phyloP scores from a whole-genome alignment of 1,284 basidiomycete genomes.

The Ustilago esculenta region DNA sequence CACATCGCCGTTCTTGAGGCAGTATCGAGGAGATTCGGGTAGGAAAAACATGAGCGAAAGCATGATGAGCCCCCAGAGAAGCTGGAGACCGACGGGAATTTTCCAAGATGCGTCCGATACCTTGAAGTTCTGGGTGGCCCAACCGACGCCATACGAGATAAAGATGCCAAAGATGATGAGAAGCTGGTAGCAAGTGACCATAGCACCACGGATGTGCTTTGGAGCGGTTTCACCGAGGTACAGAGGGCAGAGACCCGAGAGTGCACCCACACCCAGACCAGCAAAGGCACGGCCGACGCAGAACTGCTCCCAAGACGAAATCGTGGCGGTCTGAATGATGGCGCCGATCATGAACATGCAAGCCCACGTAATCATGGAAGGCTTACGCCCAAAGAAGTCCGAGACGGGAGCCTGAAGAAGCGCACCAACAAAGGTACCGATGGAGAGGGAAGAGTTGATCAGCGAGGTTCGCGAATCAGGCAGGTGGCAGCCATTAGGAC shows the following conservation, averaged over 20 bases:
- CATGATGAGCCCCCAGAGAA: conserved; percentile 69
- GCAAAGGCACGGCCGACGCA: conserved; percentile 54
- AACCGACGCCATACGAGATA: conserved; percentile 73
- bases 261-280: conserved; percentile 57
- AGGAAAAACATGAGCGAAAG: conserved; percentile 70
- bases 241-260: conserved; percentile 74
- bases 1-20: conserved; percentile 76
- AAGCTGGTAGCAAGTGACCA: conserved; percentile 78
- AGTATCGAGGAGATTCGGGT: conserved; percentile 83
- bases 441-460: conserved; percentile 77
- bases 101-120: conserved; percentile 66
- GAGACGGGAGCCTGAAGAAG: conserved; percentile 70
- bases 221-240: conserved; percentile 83
- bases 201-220: conserved; percentile 81
- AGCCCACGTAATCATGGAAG: conserved; percentile 74
- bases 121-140: conserved; percentile 51
- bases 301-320: conserved; percentile 45
- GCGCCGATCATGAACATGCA: conserved; percentile 50
- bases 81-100: conserved; percentile 80
- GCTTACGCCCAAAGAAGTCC: conserved; percentile 75
- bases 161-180: conserved; percentile 75
- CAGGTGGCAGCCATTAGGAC: conserved; percentile 25
- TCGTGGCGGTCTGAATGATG: conserved; percentile 57
- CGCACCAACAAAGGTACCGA: conserved; percentile 78
- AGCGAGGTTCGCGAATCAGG: conserved; percentile 72